These are phyloP conservation scores for Hanseniaspora opuntiae DNA, from an alignment of 805 yeast species.

Conservation along the genomic window DNA sequence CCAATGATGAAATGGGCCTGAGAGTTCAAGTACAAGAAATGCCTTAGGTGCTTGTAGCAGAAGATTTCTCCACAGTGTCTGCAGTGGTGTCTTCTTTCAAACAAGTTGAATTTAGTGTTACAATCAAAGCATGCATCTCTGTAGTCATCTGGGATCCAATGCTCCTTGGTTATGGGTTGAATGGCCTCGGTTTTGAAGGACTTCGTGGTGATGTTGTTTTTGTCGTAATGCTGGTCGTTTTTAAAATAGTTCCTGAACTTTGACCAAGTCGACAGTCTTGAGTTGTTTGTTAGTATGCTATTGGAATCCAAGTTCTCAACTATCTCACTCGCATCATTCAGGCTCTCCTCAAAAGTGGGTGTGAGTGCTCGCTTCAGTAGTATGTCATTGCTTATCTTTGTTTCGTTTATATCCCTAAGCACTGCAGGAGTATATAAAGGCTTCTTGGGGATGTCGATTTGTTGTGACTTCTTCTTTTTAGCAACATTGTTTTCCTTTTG, in stretches of 20 bases:
- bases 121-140: conserved; percentile 58
- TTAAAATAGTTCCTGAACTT: background rate
- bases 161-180: conserved; percentile 36
- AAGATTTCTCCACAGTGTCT: conserved; percentile 73
- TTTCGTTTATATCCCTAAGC: conserved; percentile 38
- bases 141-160: conserved; percentile 63
- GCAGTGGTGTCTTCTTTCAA: conserved; percentile 73
- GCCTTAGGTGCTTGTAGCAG: conserved; percentile 55
- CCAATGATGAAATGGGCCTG: conserved; percentile 55
- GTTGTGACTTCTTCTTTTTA: conserved; percentile 35
- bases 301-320: background rate
- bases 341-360: background rate
- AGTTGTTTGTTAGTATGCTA: background rate
- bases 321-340: background rate
- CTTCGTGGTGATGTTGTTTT: conserved; percentile 4
- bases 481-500: background rate
- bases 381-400: conserved; percentile 32
- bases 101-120: conserved; percentile 53
- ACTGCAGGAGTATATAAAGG: conserved; percentile 90
- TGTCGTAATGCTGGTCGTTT: background rate
- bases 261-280: conserved; percentile 7
- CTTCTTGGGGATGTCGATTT: conserved; percentile 65
- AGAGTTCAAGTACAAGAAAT: conserved; percentile 40
- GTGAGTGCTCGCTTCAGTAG: conserved; percentile 23
- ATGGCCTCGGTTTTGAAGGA: conserved; percentile 3